Evolutionary conservation across 768 basidiomycete species (phyloP), one percentile per base, ranked within the genome.

Genomic region (Russula vinacea): DNA sequence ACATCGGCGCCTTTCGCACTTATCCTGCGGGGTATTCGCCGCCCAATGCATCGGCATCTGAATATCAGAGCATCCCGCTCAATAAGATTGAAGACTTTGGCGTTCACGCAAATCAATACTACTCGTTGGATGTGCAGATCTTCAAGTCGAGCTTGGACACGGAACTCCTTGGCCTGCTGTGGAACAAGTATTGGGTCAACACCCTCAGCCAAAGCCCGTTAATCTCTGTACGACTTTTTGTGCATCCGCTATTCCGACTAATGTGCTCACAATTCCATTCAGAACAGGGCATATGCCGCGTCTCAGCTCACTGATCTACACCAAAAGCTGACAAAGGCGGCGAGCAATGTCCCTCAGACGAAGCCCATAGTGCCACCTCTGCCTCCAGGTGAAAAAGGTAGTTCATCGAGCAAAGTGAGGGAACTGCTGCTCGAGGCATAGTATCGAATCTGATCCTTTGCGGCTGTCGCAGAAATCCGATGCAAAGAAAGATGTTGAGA

Each of bases 181-280:
- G 96, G 96, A 98, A 99, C 77, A 98, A 98, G 76, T 99, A 99
- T 71, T 99, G 97, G 97, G 93, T 97, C 29, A 94, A 94, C 70
- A 99, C 97, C 2, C 80, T 99, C 44, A 93, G 91, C 70, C 92
- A 93, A 72, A 96, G 92, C 71, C 89, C 94, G 5, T 75, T 98
- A 54, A 89, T 98, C 56, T 94, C 94, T 24, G 96, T 98, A 62
- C 35, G 86, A 74, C 35, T 16, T 17, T 35, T 14, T 17, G 5
- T 45, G 9, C 33, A 45, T 29, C 1, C 14, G 53, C 14, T 24
- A 19, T 33, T 5, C 40, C 50, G 22, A 35, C 19, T 22, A 19
- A 52, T 1, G n/a, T 24, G 22, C 37, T 55, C 17, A 64, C 37
- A 1, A 2, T 9, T 37, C 32, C 19, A 24, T n/a, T 9, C 69